These are phyloP conservation scores for Cutaneotrichosporon cutaneum DNA, from an alignment of 1,284 basidiomycete species.

Conservation along the genomic window DNA sequence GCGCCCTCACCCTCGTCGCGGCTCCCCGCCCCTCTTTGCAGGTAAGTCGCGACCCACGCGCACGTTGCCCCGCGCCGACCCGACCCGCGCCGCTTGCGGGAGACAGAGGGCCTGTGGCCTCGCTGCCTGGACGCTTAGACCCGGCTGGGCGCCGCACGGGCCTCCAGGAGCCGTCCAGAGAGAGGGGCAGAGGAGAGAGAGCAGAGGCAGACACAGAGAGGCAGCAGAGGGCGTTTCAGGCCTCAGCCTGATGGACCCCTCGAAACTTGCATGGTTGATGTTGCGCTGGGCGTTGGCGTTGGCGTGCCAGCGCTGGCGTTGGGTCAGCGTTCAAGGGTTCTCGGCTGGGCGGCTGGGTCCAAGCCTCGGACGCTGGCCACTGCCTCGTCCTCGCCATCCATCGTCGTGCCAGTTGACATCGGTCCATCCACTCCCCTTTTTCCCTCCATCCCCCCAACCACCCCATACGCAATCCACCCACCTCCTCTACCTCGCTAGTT, in stretches of 20 bases:
- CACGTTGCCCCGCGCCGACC: not conserved
- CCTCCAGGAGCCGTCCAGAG: not conserved
- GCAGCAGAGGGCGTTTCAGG: not conserved
- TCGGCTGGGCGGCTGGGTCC: not conserved
- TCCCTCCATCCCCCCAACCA: not conserved
- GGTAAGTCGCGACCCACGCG: not conserved
- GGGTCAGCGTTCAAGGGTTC: not conserved
- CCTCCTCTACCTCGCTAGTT: not conserved
- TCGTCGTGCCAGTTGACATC: not conserved
- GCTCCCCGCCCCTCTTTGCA: not conserved
- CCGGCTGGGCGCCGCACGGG: conserved; percentile 2
- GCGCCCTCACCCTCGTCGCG: not conserved
- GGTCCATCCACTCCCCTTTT: conserved; percentile 3
- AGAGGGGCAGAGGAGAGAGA: not conserved
- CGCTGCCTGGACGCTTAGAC: not conserved
- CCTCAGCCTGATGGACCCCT: not conserved
- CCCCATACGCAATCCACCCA: not conserved
- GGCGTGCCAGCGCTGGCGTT: not conserved
- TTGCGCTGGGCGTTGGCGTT: not conserved
- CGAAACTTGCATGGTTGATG: not conserved
- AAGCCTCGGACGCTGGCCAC: not conserved
- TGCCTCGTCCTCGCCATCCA: conserved; percentile 6
- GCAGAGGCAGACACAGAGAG: not conserved
- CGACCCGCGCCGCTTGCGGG: not conserved
- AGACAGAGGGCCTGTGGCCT: not conserved